Evolutionary conservation across 2,329 filamentous ascomycete genomes (phyloP).

Genomic region (Verruconis gallopava): DNA sequence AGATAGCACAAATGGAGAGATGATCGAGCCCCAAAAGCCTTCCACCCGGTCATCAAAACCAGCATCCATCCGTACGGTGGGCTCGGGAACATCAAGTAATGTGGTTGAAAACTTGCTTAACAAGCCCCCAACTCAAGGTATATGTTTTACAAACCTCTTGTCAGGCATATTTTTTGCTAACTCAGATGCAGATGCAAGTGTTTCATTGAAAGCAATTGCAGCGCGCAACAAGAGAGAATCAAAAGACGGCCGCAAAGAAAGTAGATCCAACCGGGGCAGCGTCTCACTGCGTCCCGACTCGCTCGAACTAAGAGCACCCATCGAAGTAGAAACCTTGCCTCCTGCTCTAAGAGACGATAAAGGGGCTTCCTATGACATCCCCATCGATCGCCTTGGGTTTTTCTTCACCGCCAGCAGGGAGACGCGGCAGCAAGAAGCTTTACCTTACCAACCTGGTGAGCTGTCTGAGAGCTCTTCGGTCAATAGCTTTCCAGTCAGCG

Average conservation of each 20-base stretch:
- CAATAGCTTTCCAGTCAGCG: conserved; percentile 4
- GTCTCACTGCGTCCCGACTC: conserved; percentile 4
- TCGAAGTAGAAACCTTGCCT: conserved; percentile 3
- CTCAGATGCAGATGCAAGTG: not conserved
- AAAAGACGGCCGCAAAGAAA: conserved; percentile 4
- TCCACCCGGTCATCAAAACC: not conserved
- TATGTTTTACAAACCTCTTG: no score
- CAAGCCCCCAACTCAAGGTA: not conserved
- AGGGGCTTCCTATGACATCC: not conserved
- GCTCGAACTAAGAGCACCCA: conserved; percentile 7
- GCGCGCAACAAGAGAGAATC: conserved; percentile 2
- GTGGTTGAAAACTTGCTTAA: not conserved
- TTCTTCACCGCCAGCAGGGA: conserved; percentile 9
- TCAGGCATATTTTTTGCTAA: no score
- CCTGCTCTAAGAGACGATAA: conserved; percentile 7
- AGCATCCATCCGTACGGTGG: not conserved
- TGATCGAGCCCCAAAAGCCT: conserved; percentile 6
- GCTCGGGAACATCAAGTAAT: not conserved
- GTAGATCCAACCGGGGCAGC: conserved; percentile 6
- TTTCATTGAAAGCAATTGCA: conserved; percentile 4
- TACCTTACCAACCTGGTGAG: conserved; percentile 5
- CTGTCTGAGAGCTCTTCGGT: conserved; percentile 8
- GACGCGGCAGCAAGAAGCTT: conserved; percentile 7
- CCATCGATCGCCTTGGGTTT: conserved; percentile 9
- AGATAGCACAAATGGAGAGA: conserved; percentile 8